Conservation (phyloP, 2,329 filamentous ascomycete genomes). For the Curvularia sp. region DNA sequence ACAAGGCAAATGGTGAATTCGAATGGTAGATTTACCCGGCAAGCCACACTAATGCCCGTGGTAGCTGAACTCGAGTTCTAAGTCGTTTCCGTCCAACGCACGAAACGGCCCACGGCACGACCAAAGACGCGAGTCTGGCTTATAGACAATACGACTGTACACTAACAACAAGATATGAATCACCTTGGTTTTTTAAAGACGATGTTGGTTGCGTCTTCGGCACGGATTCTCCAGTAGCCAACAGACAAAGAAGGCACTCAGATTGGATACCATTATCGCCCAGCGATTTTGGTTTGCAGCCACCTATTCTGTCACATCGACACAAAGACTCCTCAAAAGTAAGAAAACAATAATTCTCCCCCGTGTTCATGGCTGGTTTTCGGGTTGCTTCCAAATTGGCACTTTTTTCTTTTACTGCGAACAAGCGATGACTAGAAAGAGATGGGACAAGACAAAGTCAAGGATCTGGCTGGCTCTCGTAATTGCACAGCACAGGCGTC, state of each 20-base stretch:
- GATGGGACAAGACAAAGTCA: background rate
- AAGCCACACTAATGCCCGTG: constrained; percentile 25
- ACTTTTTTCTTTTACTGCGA: background rate
- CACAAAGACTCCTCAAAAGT: background rate
- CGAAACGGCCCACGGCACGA: constrained; percentile 9
- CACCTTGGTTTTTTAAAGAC: background rate
- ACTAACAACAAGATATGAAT: constrained; percentile 3
- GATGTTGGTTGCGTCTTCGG: background rate
- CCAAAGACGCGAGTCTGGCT: constrained; percentile 15
- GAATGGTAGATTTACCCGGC: constrained; percentile 74
- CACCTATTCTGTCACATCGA: background rate
- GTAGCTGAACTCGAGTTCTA: constrained; percentile 36
- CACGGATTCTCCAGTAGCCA: constrained; percentile 1
- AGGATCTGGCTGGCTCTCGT: background rate
- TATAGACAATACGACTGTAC: constrained; percentile 6
- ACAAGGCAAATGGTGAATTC: constrained; percentile 96
- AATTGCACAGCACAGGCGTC: constrained; percentile 1
- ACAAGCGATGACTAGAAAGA: constrained; percentile 1
- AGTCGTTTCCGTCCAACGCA: constrained; percentile 19
- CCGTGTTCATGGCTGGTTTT: background rate
- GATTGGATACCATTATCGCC: constrained; percentile 10
- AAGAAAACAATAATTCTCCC: background rate
- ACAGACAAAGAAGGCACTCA: background rate
- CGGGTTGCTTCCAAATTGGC: background rate
- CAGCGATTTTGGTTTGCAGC: background rate